Evolutionary conservation across 495 filamentous ascomycete species (phyloP).

Genomic region (Margaritispora aquatica): DNA sequence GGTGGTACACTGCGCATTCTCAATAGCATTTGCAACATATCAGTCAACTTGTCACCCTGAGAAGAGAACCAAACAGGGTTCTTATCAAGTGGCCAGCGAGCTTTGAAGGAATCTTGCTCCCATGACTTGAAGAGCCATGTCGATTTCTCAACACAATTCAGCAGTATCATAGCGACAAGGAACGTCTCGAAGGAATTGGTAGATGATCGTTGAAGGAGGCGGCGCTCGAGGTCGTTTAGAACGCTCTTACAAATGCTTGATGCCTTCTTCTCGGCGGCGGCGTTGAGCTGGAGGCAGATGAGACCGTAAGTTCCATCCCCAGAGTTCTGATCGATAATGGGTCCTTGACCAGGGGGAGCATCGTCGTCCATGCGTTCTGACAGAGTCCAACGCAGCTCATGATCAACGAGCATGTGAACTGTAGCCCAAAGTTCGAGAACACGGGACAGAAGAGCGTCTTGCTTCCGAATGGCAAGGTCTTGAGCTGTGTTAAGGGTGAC

Average conservation of each 20-base stretch:
- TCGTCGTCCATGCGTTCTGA: constrained; percentile 43
- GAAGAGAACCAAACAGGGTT: constrained; percentile 56
- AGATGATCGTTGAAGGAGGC: constrained; percentile 63
- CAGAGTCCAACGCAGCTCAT: constrained; percentile 61
- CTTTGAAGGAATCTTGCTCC: constrained; percentile 52
- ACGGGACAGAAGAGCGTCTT: constrained; percentile 58
- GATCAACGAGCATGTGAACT: constrained; percentile 65
- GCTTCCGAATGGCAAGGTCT: constrained; percentile 42
- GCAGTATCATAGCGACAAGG: constrained; percentile 63
- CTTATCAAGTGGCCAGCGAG: constrained; percentile 66
- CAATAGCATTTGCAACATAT: constrained; percentile 68
- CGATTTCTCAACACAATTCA: constrained; percentile 79
- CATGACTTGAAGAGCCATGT: constrained; percentile 74
- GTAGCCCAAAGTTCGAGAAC: constrained; percentile 71
- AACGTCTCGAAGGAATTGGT: constrained; percentile 68
- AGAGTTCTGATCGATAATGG: constrained; percentile 21
- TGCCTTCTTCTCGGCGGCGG: constrained; percentile 68
- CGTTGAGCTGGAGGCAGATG: constrained; percentile 64
- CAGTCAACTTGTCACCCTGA: constrained; percentile 67
- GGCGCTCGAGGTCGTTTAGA: constrained; percentile 69
- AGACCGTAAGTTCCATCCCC: constrained; percentile 39
- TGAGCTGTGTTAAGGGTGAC: constrained; percentile 57
- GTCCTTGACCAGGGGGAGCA: constrained; percentile 26
- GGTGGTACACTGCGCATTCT: constrained; percentile 66
- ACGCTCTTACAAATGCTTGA: constrained; percentile 57